A percentile compares a stretch with the other conserved stretches of the same genome.
Conservation (phyloP, 1,139 yeast genomes). For the Yamadazyma triangularis region DNA sequence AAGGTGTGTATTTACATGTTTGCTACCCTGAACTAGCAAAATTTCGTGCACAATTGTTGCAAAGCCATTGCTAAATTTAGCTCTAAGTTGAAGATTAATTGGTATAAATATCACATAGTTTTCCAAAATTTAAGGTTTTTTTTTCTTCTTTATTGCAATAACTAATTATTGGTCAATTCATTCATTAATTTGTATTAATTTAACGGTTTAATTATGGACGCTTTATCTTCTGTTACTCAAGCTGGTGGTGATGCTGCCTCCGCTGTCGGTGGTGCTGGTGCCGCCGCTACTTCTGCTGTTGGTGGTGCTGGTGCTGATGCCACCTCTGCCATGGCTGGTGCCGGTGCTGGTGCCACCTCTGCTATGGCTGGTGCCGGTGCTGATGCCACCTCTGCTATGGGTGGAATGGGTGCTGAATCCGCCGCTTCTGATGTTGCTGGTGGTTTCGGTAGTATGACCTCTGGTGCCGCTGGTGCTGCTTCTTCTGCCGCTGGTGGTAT, state of each 20-base stretch:
- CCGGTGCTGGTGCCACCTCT: too few relatives aligned
- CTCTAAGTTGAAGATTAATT: not conserved
- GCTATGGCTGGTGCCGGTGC: slow-evolving; percentile 4
- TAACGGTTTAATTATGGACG: too few relatives aligned
- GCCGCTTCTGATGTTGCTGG: slow-evolving; percentile 5
- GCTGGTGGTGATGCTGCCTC: too few relatives aligned
- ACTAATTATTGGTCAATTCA: too few relatives aligned
- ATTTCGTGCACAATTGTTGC: too few relatives aligned
- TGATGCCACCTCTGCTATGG: slow-evolving; percentile 3
- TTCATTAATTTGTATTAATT: too few relatives aligned
- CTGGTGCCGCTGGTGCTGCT: slow-evolving; percentile 6
- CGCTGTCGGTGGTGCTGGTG: slow-evolving; percentile 6
- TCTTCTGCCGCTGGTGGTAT: too few relatives aligned
- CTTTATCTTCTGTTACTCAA: slow-evolving; percentile 1
- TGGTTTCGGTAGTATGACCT: slow-evolving; percentile 3
- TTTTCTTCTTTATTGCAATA: too few relatives aligned
- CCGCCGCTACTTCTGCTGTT: not conserved
- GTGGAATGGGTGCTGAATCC: too few relatives aligned
- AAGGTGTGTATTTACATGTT: not conserved
- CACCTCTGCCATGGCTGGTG: too few relatives aligned
- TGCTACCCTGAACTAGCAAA: not conserved
- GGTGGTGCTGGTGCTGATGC: slow-evolving; percentile 1
- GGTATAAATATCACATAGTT: not conserved
- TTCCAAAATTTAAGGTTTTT: too few relatives aligned
- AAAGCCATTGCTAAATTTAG: not conserved